Percentiles rank a stretch among this genome's conserved stretches.
Conservation (phyloP, 805 yeast species). For the Starmerella roubikii region DNA sequence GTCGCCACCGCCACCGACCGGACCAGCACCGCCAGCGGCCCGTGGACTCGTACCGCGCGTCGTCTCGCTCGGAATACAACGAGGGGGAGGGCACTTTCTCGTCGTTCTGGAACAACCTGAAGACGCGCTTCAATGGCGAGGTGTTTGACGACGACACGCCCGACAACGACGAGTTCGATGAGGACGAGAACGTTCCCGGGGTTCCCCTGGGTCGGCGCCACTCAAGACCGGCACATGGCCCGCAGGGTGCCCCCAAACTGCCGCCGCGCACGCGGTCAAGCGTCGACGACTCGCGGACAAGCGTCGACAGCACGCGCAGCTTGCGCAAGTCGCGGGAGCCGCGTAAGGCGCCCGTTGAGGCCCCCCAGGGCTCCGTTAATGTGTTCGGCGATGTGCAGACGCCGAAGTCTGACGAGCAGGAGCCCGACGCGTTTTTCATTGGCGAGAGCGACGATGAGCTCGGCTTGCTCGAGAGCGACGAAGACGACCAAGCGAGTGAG, state of each 20-base stretch:
- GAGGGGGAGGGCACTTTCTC: slow-evolving; percentile 12
- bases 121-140: slow-evolving; percentile 18
- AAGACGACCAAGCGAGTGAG: background rate
- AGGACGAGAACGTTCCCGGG: background rate
- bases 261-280: slow-evolving; percentile 12
- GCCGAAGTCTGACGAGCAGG: slow-evolving; percentile 14
- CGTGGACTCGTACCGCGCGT: too few relatives aligned
- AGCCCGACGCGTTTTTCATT: slow-evolving; percentile 23
- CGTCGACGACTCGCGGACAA: too few relatives aligned
- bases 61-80: background rate
- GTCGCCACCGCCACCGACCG: background rate
- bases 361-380: slow-evolving; percentile 17
- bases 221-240: too few relatives aligned
- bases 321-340: slow-evolving; percentile 1
- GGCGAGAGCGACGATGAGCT: slow-evolving; percentile 23
- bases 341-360: background rate
- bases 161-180: background rate
- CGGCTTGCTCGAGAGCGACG: slow-evolving; percentile 15
- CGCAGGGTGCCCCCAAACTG: slow-evolving; percentile 2
- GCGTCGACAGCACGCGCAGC: background rate
- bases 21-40: background rate
- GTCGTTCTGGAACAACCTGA: slow-evolving; percentile 17
- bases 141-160: slow-evolving; percentile 14
- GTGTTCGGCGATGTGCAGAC: slow-evolving; percentile 20
- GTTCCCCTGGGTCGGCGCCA: background rate